Base-by-base conservation (phyloP, 2,329 filamentous ascomycete genomes). In the Lecanosticta acicola region DNA sequence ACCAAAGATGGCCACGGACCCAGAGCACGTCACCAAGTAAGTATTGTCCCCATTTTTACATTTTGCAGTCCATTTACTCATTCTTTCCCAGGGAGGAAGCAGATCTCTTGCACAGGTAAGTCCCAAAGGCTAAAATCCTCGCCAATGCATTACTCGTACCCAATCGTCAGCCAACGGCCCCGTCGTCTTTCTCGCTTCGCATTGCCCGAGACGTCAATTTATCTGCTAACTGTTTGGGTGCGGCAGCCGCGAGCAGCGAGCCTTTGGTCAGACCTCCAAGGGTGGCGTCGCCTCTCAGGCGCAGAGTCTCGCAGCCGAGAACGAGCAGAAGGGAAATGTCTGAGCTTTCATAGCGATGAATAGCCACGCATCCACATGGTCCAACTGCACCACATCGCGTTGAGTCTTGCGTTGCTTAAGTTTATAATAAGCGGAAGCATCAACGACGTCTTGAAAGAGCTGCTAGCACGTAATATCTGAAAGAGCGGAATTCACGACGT, bases 251-350 rank as follows among this genome's bases (percentile, higher is more conserved):
- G 63, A 68, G 47, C 54, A 57, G 34, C 59, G 59, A 24, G 63
- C 63, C 34, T 59, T 64, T 35, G 59, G 63, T 3, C 41, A 48
- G 10, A 64, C 57, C 8, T 55, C 59, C 19, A 66, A 64, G 46
- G 61, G 59, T 5, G 60, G 62, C n/a, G 50, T 67, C 29, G 54
- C 63, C 24, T 53, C 62, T 20, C 61, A 65, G 42, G 64, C 58
- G 4, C 59, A 63, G 52, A 56, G 50, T 29, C 35, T 63, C 26
- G 61, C 55, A 13, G 50, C 41, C 13, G 57, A 66, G 49, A 65
- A 65, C 39, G 46, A 58, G 51, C 49, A 53, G 46, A 53, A 53
- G 21, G 44, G 41, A 10, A 42, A 24, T 10, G 29, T 39, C 3
- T 44, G 41, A 43, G 20, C 13, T 14, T 24, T 40, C 7, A 39